Evolutionary conservation across 73 alveolate genomes (phyloP), one percentile per base, ranked within the genome.

Genomic region (Tetrahymena malaccensis): DNA sequence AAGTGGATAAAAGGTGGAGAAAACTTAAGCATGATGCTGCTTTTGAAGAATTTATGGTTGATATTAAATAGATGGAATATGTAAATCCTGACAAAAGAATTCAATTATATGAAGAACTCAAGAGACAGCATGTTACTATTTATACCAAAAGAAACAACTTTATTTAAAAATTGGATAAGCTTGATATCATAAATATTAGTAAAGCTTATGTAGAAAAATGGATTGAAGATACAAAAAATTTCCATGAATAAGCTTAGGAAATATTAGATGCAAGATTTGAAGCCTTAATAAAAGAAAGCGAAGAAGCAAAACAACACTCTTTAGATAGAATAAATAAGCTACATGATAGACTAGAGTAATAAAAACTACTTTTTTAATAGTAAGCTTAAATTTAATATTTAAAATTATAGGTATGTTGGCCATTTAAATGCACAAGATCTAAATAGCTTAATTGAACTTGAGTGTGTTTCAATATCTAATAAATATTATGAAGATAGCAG

Each of bases 1-100:
- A 95, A 55, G 94, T 85, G 15, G 97, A 95, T 85, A 43, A 95
- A 95, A 89, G 97, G 7, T 95, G 97, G 97, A 95, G 97, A 89
- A 94, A 95, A 25, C 44, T 95, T 40, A 95, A 95, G 25, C 97
- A 95, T 93, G 93, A 95, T 35, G 34, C 89, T 35, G 93, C 93
- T 19, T 50, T 95, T 44, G 97, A 85, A 21, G 55, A 43, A 35
- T 95, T 95, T 55, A 95, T 85, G 85, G 34, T 37, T 31, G 95
- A 95, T 34, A 95, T 95, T 17, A 35, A n/a, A 25, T 31, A 89
- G 34, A 50, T 95, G 93, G 94, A 95, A 85, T 95, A 95, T 50
- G 95, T 95, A 10, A 85, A 95, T 95, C 97, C 97, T 7, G 97
- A 95, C 34, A 44, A 89, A 55, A 95, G 97, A 95, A 57, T 56